These are phyloP conservation scores for Panus rudis DNA, from an alignment of 768 basidiomycete genomes.

Conservation along the genomic window DNA sequence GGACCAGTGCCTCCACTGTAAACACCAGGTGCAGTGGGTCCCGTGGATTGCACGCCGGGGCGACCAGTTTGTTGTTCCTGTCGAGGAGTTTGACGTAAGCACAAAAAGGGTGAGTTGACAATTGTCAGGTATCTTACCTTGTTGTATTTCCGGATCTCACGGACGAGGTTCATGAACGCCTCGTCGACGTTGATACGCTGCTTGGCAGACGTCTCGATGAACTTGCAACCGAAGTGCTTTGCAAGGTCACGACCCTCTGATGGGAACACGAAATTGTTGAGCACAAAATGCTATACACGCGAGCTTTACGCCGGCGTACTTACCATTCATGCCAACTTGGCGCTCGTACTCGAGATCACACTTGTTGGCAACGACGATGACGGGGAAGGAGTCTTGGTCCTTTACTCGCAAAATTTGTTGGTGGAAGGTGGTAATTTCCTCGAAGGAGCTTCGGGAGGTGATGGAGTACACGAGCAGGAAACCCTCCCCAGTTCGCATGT, in stretches of 20 bases:
- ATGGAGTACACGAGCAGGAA: conserved; percentile 98
- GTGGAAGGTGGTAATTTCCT: conserved; percentile 94
- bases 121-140: conserved; percentile 47
- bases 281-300: conserved; percentile 3
- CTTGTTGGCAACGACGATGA: conserved; percentile 97
- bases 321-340: conserved; percentile 93
- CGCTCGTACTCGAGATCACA: conserved; percentile 93
- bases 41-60: conserved; percentile 44
- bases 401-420: conserved; percentile 96
- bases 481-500: conserved; percentile 97
- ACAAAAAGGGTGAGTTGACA: neutral
- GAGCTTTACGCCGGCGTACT: conserved; percentile 12
- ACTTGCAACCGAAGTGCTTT: conserved; percentile 89
- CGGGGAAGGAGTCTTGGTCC: conserved; percentile 92
- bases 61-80: conserved; percentile 78
- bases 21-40: conserved; percentile 35
- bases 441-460: conserved; percentile 95
- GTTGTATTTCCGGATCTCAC: conserved; percentile 91
- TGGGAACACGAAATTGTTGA: too few relatives aligned
- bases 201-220: conserved; percentile 95
- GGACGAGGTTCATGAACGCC: conserved; percentile 87
- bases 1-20: conserved; percentile 41
- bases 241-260: conserved; percentile 97
- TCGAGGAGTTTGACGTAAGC: too few relatives aligned
- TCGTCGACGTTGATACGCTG: conserved; percentile 96